A percentile compares a stretch with the other conserved stretches of the same genome.
These are phyloP conservation scores for Conringia planisiliqua DNA, from an alignment of 345 rosid species.

Conservation along the genomic window DNA sequence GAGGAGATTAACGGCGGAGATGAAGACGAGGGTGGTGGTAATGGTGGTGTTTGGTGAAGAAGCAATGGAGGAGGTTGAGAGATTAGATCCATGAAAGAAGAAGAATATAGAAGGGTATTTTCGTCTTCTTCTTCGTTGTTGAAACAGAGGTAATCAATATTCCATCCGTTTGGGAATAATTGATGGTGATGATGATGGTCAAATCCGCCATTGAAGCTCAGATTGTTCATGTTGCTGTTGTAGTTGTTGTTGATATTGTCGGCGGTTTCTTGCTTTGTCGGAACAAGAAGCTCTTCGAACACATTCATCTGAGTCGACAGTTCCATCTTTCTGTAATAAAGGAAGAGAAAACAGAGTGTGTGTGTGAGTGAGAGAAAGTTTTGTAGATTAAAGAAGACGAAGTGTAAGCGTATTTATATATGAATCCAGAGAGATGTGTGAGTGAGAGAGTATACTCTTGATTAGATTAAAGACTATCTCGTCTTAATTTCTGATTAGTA, in stretches of 20 bases:
- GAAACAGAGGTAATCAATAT: slow-evolving; percentile 45
- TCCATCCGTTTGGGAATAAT: slow-evolving; percentile 47
- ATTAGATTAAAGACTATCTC: slow-evolving; percentile 6
- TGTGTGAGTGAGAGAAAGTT: slow-evolving; percentile 3
- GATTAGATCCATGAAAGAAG: slow-evolving; percentile 38
- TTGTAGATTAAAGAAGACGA: slow-evolving; percentile 31
- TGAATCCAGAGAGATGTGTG: slow-evolving; percentile 7
- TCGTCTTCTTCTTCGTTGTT: slow-evolving; percentile 35
- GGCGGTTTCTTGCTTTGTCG: slow-evolving; percentile 47
- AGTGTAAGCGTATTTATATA: slow-evolving; percentile 31
- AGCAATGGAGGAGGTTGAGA: slow-evolving; percentile 36
- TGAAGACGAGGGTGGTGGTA: slow-evolving; percentile 37
- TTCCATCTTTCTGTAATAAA: slow-evolving; percentile 47
- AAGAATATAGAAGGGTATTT: slow-evolving; percentile 19
- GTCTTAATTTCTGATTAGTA: slow-evolving; percentile 1
- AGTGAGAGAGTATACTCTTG: background rate
- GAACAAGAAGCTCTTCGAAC: slow-evolving; percentile 68
- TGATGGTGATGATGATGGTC: slow-evolving; percentile 29
- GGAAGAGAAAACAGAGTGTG: slow-evolving; percentile 1
- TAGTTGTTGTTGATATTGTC: slow-evolving; percentile 22
- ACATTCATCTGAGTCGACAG: slow-evolving; percentile 54
- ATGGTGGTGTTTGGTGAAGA: slow-evolving; percentile 32
- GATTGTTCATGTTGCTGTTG: slow-evolving; percentile 15
- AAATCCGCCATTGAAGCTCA: slow-evolving; percentile 24
- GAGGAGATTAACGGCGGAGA: slow-evolving; percentile 29